Base-by-base conservation (phyloP, 257 asterid genomes). In the Nicotiana sylvestris region DNA sequence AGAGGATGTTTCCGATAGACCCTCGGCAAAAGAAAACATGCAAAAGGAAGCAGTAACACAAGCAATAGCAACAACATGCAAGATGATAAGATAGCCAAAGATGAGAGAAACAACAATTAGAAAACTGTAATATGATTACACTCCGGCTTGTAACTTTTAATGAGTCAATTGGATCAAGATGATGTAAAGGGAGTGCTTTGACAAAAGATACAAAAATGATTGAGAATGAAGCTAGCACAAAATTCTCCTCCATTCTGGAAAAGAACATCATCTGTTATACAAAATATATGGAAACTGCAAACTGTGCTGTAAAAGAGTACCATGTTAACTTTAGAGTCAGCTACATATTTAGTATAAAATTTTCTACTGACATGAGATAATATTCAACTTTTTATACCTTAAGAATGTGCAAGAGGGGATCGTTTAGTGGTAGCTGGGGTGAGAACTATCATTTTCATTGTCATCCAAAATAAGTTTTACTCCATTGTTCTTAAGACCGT, bases 401-500 rank as follows among this genome's bases (percentile, higher is more conserved):
- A 29, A 6, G 10, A 2, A 35, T 11, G 2, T 61, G 35, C 10
- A 15, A 21, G 57, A 78, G 43, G 43, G 46, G 65, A 77, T 49
- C 46, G 6, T 16, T 43, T 79, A 80, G 69, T 78, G 69, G 62
- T 60, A 69, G 61, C 84, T 80, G 9, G 85, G 86, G 65, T 18
- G 80, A 37, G 83, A 81, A 56, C 46, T 77, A 15, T 46, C 85
- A 35, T 68, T 79, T 56, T 81, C 89, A 27, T 86, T 91, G 67
- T 90, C 95, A 58, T 92, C 93, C 29, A 92, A 89, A 86, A 90
- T 74, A 29, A 92, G 82, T 61, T 88, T 91, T 78, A 92, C 86
- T 76, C 97, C 98, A 15, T 89, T 87, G 89, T 82, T 84, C 81
- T 88, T 92, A 72, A 93, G 86, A 21, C 92, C 89, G 61, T 94